Base-by-base conservation (phyloP, 1,139 yeast species). In the Blastobotrys proliferans region DNA sequence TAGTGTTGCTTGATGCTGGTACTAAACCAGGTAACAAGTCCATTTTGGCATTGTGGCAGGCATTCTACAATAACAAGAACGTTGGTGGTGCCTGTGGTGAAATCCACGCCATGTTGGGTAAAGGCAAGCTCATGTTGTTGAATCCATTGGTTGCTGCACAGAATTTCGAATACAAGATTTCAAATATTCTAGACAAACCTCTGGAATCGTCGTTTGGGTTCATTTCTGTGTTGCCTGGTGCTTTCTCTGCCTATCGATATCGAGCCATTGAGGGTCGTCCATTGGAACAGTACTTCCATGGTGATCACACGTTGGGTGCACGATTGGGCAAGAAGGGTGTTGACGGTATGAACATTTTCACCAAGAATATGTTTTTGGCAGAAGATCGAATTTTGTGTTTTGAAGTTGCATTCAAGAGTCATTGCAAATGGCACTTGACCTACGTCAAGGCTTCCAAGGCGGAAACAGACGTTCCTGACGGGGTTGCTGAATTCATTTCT, bases 61-160 rank as follows among this genome's bases (percentile, higher is more conserved):
- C 95, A 0, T 90, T 90, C 62, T 97, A 90, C 64, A 77, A 82
- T 58, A 96, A 90, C 62, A 87, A 96, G 1, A 88, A 90, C 57
- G 95, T 90, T 44, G 98, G 96, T 1, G 98, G 97, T 52, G 97
- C 95, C 1, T 95, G 97, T 18, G 98, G 98, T 48, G 97, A 90
- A 64, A 88, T 90, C 58, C 85, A 83, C 50, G 88, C 97, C 1
- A 83, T 90, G 85, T 84, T 85, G 57, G 97, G 97, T 38, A 83
- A 79, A 58, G 86, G 96, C 76, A 60, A 69, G 30, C 84, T 86
- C 50, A 70, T 90, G 53, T 79, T 56, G 41, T 63, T 86, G 22
- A 92, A 90, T 60, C 98, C 98, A 2, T 69, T 90, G 41, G 96
- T 90, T 34, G 97, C 97, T 0, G 88, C 97, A 0, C 98, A 90